Base-by-base conservation (phyloP, 805 yeast genomes). In the Danielia reshetovae region DNA sequence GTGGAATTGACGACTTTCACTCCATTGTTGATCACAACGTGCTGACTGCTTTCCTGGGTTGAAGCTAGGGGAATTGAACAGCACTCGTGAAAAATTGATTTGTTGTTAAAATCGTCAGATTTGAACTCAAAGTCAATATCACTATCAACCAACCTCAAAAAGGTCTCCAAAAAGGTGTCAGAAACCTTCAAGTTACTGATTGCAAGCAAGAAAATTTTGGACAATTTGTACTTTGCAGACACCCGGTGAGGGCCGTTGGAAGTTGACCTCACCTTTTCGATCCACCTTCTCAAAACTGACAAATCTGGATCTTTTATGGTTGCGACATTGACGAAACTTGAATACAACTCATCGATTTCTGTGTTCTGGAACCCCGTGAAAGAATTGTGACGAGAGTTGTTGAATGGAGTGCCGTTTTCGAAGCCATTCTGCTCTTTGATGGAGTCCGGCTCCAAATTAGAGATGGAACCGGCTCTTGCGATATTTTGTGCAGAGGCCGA, bases 31-130 rank as follows among this genome's bases (percentile, higher is more conserved):
- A 67, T 60, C 6, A 56, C 46, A n/a, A 58, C 63, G 39, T 65
- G 68, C 33, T 50, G 59, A 16, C 41, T 41, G 35, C 45, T 51
- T 16, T 61, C 70, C 18, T 55, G 50, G 3, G 55, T 49, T 4
- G 63, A 57, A 1, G 60, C 56, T 3, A 65, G 57, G 2, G 66
- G 64, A 5, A 67, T 65, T 1, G 70, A 62, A 41, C 72, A 67
- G 40, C 73, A 65, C 51, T 87, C 88, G 54, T 90, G 97, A 12
- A 93, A 65, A 28, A 85, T 75, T 32, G 78, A 83, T 51, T 86
- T 76, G 42, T 82, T 62, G 39, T 59, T 60, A 51, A 64, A 61
- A 34, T 62, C 68, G 29, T 88, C 95, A 46, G 85, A 94, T 14
- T 73, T 70, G 34, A 75, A 74, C 2, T 70, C 58, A 27, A 86